A percentile compares a stretch with the other conserved stretches of the same genome.
Conservation (phyloP, 306 rosid species). For the Trifolium subterraneum region DNA sequence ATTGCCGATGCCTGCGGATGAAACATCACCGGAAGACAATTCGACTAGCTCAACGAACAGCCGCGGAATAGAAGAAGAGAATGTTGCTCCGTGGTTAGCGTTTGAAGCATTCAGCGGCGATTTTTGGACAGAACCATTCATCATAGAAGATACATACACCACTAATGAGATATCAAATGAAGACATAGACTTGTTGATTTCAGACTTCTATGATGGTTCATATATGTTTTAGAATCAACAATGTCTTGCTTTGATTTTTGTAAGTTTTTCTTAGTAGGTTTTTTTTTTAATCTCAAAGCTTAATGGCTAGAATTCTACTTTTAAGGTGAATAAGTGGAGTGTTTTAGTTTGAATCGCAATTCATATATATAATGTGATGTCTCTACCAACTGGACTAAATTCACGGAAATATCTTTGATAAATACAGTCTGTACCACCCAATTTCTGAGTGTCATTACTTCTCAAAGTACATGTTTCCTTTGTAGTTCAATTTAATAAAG, state of each 20-base stretch:
- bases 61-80: constrained; percentile 5
- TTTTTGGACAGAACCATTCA: constrained; percentile 68
- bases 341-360: too few relatives aligned
- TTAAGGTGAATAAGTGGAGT: too few relatives aligned
- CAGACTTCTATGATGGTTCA: constrained; percentile 25
- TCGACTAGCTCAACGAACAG: neutral
- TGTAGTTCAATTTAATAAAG: too few relatives aligned
- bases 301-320: too few relatives aligned
- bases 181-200: neutral
- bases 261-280: neutral
- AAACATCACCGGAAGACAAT: constrained; percentile 29
- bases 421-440: too few relatives aligned
- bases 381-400: too few relatives aligned
- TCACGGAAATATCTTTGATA: too few relatives aligned
- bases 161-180: constrained; percentile 12
- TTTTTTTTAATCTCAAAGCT: too few relatives aligned
- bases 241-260: neutral
- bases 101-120: constrained; percentile 38
- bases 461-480: too few relatives aligned
- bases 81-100: constrained; percentile 19
- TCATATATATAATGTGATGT: too few relatives aligned
- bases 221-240: neutral
- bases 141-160: constrained; percentile 30
- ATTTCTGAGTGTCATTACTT: too few relatives aligned
- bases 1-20: constrained; percentile 4